Conservation (phyloP, 1,139 yeast species). For the Saccharomyces hybrid region DNA sequence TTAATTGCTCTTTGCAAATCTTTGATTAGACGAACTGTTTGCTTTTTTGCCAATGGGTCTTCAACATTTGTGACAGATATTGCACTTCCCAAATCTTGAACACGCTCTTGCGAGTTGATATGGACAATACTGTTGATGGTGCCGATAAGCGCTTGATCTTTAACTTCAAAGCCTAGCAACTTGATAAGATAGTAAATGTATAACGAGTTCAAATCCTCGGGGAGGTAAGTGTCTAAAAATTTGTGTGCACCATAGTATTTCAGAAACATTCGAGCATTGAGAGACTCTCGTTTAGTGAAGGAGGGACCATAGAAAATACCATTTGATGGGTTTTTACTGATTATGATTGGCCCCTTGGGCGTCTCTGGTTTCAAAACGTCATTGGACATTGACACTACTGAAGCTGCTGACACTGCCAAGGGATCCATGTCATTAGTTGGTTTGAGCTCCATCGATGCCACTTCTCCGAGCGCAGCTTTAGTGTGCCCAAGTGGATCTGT, state of each 20-base stretch:
- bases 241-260: conserved; percentile 51
- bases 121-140: conserved; percentile 33
- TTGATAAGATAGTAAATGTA: conserved; percentile 44
- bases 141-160: conserved; percentile 34
- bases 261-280: conserved; percentile 49
- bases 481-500: neutral
- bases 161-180: conserved; percentile 47
- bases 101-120: conserved; percentile 12
- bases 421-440: neutral
- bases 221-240: conserved; percentile 54
- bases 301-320: conserved; percentile 32
- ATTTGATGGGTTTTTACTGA: conserved; percentile 20
- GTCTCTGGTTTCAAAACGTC: conserved; percentile 12
- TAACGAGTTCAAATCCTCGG: conserved; percentile 49
- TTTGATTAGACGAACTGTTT: conserved; percentile 42
- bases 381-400: conserved; percentile 2
- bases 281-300: conserved; percentile 37
- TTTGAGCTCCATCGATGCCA: neutral
- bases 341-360: conserved; percentile 17
- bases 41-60: conserved; percentile 36
- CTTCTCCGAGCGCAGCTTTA: neutral
- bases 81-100: conserved; percentile 5
- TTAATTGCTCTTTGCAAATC: conserved; percentile 53
- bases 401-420: neutral
- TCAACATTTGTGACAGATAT: conserved; percentile 22